These are phyloP conservation scores for Pythium plurisporium DNA, from an alignment of 352 stramenopile species.

Conservation along the genomic window DNA sequence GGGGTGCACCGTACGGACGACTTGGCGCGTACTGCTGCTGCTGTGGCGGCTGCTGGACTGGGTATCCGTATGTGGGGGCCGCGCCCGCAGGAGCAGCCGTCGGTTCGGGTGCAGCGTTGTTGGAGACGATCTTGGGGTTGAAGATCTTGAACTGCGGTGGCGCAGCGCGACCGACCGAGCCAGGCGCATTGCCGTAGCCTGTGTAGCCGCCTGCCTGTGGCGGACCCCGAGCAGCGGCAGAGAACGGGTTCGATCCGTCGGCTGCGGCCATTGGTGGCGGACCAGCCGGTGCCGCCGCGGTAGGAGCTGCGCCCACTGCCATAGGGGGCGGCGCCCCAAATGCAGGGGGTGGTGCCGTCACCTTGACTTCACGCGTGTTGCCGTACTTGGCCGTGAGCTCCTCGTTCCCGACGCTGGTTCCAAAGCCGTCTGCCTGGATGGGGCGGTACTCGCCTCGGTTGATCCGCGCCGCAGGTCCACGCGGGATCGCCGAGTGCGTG, in stretches of 20 bases:
- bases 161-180: slow-evolving; percentile 14
- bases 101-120: slow-evolving; percentile 21
- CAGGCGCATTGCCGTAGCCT: slow-evolving; percentile 28
- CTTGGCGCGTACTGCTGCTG: slow-evolving; percentile 6
- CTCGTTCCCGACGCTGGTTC: slow-evolving; percentile 85
- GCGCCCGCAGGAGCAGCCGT: slow-evolving; percentile 11
- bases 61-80: slow-evolving; percentile 1
- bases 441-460: slow-evolving; percentile 72
- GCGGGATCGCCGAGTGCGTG: slow-evolving; percentile 79
- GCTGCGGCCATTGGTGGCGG: slow-evolving; percentile 9
- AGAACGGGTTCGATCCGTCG: slow-evolving; percentile 57
- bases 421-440: slow-evolving; percentile 87
- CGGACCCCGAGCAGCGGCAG: slow-evolving; percentile 26
- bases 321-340: too few species aligned
- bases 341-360: slow-evolving; percentile 64
- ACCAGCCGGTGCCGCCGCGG: not conserved
- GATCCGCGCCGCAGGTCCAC: slow-evolving; percentile 42
- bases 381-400: slow-evolving; percentile 87
- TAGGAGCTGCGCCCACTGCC: slow-evolving; percentile 13
- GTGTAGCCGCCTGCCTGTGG: slow-evolving; percentile 30
- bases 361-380: slow-evolving; percentile 80
- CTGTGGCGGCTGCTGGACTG: not conserved
- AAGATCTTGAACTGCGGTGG: slow-evolving; percentile 88
- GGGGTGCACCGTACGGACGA: slow-evolving; percentile 27
- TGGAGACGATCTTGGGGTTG: slow-evolving; percentile 63